Percentiles rank a stretch among this genome's conserved stretches.
Conservation (phyloP, 2,329 filamentous ascomycete species). For the Fusarium humuli region DNA sequence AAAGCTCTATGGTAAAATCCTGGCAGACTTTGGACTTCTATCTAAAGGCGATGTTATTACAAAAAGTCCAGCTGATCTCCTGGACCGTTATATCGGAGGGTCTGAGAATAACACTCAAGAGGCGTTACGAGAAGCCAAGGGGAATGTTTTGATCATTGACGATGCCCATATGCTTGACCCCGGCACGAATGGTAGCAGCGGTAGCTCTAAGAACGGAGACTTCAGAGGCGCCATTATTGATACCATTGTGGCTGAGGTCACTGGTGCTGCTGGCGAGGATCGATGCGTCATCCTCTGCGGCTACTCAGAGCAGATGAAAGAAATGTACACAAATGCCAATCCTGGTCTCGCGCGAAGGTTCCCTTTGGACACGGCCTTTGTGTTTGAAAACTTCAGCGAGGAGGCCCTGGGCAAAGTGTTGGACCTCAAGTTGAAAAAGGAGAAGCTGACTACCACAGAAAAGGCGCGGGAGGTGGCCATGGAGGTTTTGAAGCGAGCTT, state of each 20-base stretch:
- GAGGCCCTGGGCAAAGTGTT: conserved; percentile 71
- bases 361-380: conserved; percentile 71
- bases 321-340: conserved; percentile 79
- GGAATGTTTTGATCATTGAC: conserved; percentile 82
- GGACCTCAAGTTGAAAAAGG: conserved; percentile 69
- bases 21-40: conserved; percentile 74
- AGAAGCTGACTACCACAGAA: conserved; percentile 65
- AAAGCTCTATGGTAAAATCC: conserved; percentile 75
- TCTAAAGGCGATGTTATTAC: conserved; percentile 64
- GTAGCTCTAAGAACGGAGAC: conserved; percentile 49
- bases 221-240: conserved; percentile 77
- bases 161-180: conserved; percentile 77
- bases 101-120: conserved; percentile 78
- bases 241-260: conserved; percentile 79
- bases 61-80: conserved; percentile 79
- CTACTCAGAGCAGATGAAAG: conserved; percentile 75
- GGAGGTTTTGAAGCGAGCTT: conserved; percentile 69
- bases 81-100: conserved; percentile 70
- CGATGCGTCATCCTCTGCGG: conserved; percentile 79
- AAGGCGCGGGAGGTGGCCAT: conserved; percentile 66
- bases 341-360: conserved; percentile 77
- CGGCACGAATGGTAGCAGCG: conserved; percentile 48
- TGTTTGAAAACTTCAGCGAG: conserved; percentile 75
- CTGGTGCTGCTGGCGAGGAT: conserved; percentile 76
- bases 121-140: conserved; percentile 72